Percentiles rank a stretch among this genome's conserved stretches.
phyloP scores from a whole-genome alignment of 306 rosid genomes.

The Prinsepia uniflora region DNA sequence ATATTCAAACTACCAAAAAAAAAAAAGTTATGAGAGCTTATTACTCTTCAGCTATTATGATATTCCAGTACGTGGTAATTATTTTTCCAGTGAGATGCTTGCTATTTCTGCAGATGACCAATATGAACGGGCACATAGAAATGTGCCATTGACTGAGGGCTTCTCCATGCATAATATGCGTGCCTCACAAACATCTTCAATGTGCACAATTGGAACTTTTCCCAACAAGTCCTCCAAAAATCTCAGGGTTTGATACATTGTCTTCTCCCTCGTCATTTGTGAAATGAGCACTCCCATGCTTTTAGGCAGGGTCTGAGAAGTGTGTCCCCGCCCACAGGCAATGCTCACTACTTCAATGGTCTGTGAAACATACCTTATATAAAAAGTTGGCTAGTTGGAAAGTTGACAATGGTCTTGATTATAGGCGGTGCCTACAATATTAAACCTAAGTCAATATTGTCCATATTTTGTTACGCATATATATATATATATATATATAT shows the following conservation, averaged over 20 bases:
- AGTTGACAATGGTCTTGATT: too few relatives aligned
- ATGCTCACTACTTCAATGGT: constrained; percentile 27
- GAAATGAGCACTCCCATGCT: constrained; percentile 8
- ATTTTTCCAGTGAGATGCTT: neutral
- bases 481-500: too few relatives aligned
- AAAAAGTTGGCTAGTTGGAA: too few relatives aligned
- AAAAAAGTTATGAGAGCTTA: neutral
- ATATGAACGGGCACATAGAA: constrained; percentile 8
- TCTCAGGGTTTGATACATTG: constrained; percentile 13
- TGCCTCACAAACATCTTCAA: constrained; percentile 48
- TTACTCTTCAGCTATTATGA: constrained; percentile 11
- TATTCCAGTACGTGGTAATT: constrained; percentile 7
- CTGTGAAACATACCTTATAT: too few relatives aligned
- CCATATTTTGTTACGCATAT: too few relatives aligned
- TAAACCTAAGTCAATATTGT: too few relatives aligned
- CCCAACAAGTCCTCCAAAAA: constrained; percentile 37
- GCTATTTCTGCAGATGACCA: constrained; percentile 17
- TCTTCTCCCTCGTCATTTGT: neutral
- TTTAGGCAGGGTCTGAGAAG: neutral
- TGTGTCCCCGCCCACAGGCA: constrained; percentile 25
- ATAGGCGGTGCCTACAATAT: too few relatives aligned
- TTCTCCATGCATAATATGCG: constrained; percentile 42
- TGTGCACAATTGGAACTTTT: constrained; percentile 34
- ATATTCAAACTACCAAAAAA: too few relatives aligned
- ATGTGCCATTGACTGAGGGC: constrained; percentile 18